phyloP scores from a whole-genome alignment of 176 grass and related monocot species.

The Typha latifolia region DNA sequence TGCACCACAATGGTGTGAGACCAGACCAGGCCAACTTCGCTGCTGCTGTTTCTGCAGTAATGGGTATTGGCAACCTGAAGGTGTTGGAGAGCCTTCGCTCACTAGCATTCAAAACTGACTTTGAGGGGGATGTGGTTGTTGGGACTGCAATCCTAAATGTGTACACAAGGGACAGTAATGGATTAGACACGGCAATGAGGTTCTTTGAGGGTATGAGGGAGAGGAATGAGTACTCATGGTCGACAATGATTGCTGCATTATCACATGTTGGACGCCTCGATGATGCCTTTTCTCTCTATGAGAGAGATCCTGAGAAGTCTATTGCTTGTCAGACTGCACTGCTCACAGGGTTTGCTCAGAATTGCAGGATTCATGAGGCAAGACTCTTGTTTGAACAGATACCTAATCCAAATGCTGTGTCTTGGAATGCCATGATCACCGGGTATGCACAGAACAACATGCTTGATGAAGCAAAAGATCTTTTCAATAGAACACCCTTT shows the following conservation, averaged over 20 bases:
- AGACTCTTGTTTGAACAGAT: constrained; percentile 62
- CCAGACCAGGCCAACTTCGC: constrained; percentile 46
- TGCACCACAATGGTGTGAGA: constrained; percentile 35
- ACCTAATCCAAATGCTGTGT: constrained; percentile 41
- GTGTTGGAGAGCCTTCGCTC: constrained; percentile 37
- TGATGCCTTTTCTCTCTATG: constrained; percentile 33
- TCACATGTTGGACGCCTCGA: constrained; percentile 38
- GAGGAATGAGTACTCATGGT: constrained; percentile 68
- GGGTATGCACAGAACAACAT: constrained; percentile 53
- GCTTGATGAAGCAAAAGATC: constrained; percentile 49
- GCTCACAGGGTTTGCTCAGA: constrained; percentile 56
- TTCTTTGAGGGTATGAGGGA: constrained; percentile 47
- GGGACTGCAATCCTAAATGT: constrained; percentile 46
- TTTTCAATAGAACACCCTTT: constrained; percentile 51
- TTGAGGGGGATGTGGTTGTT: constrained; percentile 47
- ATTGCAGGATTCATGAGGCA: constrained; percentile 41
- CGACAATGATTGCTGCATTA: constrained; percentile 47
- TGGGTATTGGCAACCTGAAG: constrained; percentile 16
- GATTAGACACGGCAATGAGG: constrained; percentile 32
- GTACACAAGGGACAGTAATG: constrained; percentile 31
- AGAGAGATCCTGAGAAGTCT: constrained; percentile 49
- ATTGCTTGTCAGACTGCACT: constrained; percentile 41
- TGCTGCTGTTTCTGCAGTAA: constrained; percentile 31
- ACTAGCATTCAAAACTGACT: constrained; percentile 41
- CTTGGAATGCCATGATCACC: constrained; percentile 69